Evolutionary conservation across 2,329 filamentous ascomycete species (phyloP).

Genomic region (Verticillium nubilum): DNA sequence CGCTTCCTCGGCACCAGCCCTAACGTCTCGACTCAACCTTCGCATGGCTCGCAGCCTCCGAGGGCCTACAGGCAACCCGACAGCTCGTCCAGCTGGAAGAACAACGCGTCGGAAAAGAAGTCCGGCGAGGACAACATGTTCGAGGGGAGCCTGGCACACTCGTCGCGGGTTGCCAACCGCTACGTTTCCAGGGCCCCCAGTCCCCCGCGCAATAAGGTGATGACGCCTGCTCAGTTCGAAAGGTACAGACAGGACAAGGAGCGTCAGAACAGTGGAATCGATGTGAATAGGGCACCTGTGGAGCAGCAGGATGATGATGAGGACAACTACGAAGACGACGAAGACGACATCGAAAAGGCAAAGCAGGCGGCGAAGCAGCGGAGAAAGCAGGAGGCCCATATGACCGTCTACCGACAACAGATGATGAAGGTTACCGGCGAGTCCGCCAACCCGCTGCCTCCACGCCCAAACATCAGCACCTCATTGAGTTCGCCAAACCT

Average conservation of each 20-base stretch:
- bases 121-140: slow-evolving; percentile 51
- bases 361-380: slow-evolving; percentile 70
- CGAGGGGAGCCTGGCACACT: slow-evolving; percentile 36
- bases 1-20: slow-evolving; percentile 30
- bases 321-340: slow-evolving; percentile 64
- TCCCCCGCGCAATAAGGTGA: slow-evolving; percentile 64
- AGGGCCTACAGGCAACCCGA: slow-evolving; percentile 8
- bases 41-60: slow-evolving; percentile 30
- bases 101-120: slow-evolving; percentile 17
- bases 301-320: slow-evolving; percentile 62
- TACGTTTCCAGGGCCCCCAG: slow-evolving; percentile 26
- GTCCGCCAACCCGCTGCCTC: slow-evolving; percentile 38
- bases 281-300: slow-evolving; percentile 25
- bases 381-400: slow-evolving; percentile 83
- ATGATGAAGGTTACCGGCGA: slow-evolving; percentile 97
- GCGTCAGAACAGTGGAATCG: slow-evolving; percentile 44
- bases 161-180: slow-evolving; percentile 29
- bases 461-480: slow-evolving; percentile 50
- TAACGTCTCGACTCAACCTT: not conserved
- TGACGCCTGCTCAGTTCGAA: slow-evolving; percentile 87
- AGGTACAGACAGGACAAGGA: slow-evolving; percentile 71
- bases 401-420: slow-evolving; percentile 84
- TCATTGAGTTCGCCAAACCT: slow-evolving; percentile 61
- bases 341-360: slow-evolving; percentile 73
- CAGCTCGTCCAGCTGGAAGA: slow-evolving; percentile 7